Evolutionary conservation across 2,329 filamentous ascomycete genomes (phyloP).

Genomic region (Trichoderma aggressivum): DNA sequence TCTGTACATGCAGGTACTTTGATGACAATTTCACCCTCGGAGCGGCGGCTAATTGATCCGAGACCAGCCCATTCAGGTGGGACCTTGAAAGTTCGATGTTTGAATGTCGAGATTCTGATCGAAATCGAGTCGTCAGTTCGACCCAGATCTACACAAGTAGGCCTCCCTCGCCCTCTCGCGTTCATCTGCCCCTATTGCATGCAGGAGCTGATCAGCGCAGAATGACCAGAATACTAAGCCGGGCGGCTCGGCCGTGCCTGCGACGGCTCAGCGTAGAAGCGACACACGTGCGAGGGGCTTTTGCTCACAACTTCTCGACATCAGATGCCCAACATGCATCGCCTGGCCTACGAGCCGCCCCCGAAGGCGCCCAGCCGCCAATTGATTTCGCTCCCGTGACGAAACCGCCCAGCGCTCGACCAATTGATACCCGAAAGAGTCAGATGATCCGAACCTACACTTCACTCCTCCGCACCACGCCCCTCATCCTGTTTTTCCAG

Average conservation of each 20-base stretch:
- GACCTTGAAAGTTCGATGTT: constrained; percentile 14
- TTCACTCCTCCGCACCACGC: constrained; percentile 79
- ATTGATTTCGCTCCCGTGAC: constrained; percentile 58
- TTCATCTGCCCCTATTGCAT: too few species aligned
- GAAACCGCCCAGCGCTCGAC: constrained; percentile 85
- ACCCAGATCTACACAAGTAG: background rate
- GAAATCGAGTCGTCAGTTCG: background rate
- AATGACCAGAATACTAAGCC: constrained; percentile 24
- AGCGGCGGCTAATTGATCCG: constrained; percentile 20
- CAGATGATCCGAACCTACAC: constrained; percentile 85
- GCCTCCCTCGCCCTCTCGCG: background rate
- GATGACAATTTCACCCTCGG: background rate
- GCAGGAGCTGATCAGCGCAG: background rate
- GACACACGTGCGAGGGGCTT: constrained; percentile 18
- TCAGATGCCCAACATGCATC: constrained; percentile 26
- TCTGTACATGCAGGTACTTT: background rate
- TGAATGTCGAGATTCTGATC: background rate
- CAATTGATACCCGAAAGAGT: constrained; percentile 81
- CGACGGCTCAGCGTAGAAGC: constrained; percentile 19
- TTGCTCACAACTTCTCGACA: constrained; percentile 30
- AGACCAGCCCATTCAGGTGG: background rate
- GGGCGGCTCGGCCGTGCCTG: constrained; percentile 24
- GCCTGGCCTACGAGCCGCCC: background rate
- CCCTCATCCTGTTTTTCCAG: constrained; percentile 79
- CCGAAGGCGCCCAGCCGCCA: constrained; percentile 34